Evolutionary conservation across 2,329 filamentous ascomycete species (phyloP).

Genomic region (Incumbomyces lentus): DNA sequence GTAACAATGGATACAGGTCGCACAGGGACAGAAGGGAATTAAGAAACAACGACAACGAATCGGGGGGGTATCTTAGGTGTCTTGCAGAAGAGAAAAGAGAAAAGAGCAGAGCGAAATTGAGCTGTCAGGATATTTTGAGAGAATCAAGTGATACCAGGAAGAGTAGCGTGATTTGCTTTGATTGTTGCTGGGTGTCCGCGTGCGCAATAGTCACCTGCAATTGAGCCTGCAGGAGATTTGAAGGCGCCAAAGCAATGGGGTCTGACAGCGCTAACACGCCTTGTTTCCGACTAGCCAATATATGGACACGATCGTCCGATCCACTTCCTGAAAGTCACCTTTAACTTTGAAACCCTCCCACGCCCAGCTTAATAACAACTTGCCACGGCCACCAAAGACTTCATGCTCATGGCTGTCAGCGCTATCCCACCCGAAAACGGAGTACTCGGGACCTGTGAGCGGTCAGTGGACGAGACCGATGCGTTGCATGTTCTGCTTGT

Average conservation of each 20-base stretch:
- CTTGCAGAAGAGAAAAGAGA: slow-evolving; percentile 17
- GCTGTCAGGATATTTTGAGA: slow-evolving; percentile 22
- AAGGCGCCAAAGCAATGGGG: neutral
- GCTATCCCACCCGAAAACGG: too few species aligned
- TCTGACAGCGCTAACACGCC: neutral
- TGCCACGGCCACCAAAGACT: too few species aligned
- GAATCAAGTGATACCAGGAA: slow-evolving; percentile 11
- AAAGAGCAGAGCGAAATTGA: slow-evolving; percentile 18
- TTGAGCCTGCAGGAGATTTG: slow-evolving; percentile 1
- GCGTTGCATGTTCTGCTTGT: neutral
- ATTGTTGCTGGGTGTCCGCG: neutral
- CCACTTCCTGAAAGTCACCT: neutral
- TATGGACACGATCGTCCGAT: neutral
- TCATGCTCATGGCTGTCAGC: too few species aligned
- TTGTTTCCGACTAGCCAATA: neutral
- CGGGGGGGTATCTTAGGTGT: slow-evolving; percentile 7
- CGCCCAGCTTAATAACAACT: too few species aligned
- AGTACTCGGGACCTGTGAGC: too few species aligned
- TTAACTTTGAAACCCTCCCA: too few species aligned
- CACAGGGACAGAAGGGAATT: slow-evolving; percentile 17
- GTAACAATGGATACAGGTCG: neutral
- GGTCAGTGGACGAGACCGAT: neutral
- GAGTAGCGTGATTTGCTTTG: slow-evolving; percentile 5
- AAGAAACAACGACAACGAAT: slow-evolving; percentile 18
- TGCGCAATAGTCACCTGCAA: neutral